Percentiles rank a stretch among this genome's conserved stretches.
Evolutionary conservation across 768 basidiomycete species (phyloP).

Genomic region (Xerocomellus amylosporus): DNA sequence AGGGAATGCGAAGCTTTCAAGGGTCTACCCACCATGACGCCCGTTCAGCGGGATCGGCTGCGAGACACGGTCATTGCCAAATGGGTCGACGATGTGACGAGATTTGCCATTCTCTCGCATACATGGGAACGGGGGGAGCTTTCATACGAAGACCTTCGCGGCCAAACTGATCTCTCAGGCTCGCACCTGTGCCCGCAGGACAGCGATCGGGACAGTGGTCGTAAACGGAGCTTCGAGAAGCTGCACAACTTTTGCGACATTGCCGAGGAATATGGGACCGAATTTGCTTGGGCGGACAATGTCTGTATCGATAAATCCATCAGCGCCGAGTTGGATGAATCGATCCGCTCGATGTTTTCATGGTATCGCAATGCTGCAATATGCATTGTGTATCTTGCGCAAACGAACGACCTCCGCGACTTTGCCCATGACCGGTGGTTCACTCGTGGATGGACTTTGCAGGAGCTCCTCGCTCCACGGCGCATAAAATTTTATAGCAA

Average conservation of each 20-base stretch:
- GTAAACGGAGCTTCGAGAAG: too few relatives aligned
- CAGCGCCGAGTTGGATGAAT: constrained; percentile 20
- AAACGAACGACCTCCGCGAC: neutral
- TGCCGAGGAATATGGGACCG: neutral
- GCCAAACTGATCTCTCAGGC: neutral
- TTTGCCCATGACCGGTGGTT: constrained; percentile 17
- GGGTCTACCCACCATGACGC: neutral
- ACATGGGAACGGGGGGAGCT: neutral
- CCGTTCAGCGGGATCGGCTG: neutral
- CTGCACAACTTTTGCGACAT: too few relatives aligned
- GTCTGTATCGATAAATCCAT: constrained; percentile 19
- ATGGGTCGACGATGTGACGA: constrained; percentile 1
- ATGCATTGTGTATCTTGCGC: constrained; percentile 14
- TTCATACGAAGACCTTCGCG: neutral
- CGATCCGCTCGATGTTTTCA: constrained; percentile 20
- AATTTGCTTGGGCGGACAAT: constrained; percentile 15
- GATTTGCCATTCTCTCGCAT: neutral
- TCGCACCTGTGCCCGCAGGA: neutral
- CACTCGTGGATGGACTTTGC: neutral
- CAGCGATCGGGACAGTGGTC: neutral
- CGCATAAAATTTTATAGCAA: constrained; percentile 13
- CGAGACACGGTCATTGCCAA: neutral
- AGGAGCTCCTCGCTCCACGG: constrained; percentile 14
- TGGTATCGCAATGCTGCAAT: constrained; percentile 18
- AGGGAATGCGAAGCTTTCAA: neutral